A percentile compares a stretch with the other conserved stretches of the same genome.
These are phyloP conservation scores for Gossypium aridum DNA, from an alignment of 441 rosid species.

Conservation along the genomic window DNA sequence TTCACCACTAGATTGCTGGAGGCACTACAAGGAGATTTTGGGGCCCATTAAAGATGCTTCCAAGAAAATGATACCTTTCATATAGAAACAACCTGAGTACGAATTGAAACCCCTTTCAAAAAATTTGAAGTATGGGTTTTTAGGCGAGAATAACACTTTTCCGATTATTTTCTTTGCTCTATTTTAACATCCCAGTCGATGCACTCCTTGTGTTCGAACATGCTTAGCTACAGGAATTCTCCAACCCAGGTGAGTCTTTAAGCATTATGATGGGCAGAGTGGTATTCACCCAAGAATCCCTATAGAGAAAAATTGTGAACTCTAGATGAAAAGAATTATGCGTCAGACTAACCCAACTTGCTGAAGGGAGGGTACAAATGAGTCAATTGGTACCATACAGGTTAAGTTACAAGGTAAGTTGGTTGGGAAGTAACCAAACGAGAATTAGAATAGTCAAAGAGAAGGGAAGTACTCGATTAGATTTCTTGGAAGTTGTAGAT, in stretches of 20 bases:
- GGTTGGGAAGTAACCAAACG: not conserved
- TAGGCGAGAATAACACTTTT: no score
- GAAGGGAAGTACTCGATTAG: not conserved
- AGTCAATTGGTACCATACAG: not conserved
- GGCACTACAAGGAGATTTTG: no score
- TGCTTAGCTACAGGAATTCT: no score
- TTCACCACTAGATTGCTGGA: no score
- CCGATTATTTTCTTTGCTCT: no score
- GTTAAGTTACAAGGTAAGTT: not conserved
- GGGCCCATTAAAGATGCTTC: no score
- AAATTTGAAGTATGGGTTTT: no score
- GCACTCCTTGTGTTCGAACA: no score
- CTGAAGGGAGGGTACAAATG: not conserved
- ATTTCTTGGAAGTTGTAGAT: not conserved
- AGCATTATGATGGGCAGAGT: not conserved
- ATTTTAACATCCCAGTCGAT: no score
- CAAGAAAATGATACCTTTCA: no score
- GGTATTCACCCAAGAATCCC: not conserved
- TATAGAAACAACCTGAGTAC: no score
- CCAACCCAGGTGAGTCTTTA: not conserved
- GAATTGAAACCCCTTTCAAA: no score
- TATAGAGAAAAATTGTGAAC: not conserved
- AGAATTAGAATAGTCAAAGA: not conserved
- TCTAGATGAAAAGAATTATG: not conserved
- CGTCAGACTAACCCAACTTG: not conserved